Conservation (phyloP, 2,329 filamentous ascomycete species). For the Alternaria sp. region DNA sequence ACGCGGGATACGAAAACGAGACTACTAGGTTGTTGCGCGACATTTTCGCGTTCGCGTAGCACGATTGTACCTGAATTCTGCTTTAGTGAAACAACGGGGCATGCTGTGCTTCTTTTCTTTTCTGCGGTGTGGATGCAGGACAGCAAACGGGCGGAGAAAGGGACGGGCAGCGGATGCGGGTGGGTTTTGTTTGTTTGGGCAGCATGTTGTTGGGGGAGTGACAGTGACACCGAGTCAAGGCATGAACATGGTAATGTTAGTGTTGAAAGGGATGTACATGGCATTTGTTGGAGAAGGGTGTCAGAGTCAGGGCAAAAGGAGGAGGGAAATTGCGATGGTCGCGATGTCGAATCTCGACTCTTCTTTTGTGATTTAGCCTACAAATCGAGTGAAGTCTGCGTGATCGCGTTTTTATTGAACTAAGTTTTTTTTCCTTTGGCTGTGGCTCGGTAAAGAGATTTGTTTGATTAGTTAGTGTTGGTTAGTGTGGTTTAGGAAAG, state of each 20-base stretch:
- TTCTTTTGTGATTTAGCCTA: not conserved
- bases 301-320: not conserved
- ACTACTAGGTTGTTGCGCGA: constrained; percentile 6
- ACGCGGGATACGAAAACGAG: not conserved
- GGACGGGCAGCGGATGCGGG: not conserved
- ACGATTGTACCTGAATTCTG: not conserved
- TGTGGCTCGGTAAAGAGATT: not conserved
- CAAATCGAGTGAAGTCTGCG: not conserved
- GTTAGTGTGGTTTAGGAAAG: not conserved
- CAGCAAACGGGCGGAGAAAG: not conserved
- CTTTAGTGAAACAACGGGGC: constrained; percentile 7
- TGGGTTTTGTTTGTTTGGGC: not conserved
- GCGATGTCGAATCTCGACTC: not conserved
- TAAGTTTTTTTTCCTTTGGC: constrained; percentile 4
- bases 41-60: not conserved
- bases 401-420: not conserved
- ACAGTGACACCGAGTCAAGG: not conserved
- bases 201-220: constrained; percentile 3
- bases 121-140: not conserved
- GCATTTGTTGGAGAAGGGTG: not conserved
- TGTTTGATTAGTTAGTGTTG: not conserved
- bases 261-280: constrained; percentile 3
- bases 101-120: not conserved
- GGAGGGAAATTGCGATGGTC: constrained; percentile 13
- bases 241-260: not conserved